Conservation (phyloP, 768 basidiomycete species). For the Phaffia australis region DNA sequence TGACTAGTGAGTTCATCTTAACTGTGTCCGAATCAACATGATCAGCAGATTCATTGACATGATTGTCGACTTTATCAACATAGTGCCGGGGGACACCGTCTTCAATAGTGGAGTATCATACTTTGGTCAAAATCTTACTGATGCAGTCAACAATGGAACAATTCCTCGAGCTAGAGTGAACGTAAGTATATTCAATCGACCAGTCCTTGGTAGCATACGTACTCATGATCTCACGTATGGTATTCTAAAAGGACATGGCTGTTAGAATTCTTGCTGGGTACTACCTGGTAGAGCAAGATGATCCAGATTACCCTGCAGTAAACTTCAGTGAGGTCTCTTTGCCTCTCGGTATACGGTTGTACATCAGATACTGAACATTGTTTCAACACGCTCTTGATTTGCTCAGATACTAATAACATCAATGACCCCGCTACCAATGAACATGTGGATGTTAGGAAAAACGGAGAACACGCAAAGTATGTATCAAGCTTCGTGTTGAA, state of each 20-base stretch:
- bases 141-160: constrained; percentile 58
- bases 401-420: constrained; percentile 2
- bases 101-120: constrained; percentile 38
- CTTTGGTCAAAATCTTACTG: constrained; percentile 58
- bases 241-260: constrained; percentile 47
- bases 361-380: no score
- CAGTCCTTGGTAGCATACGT: neutral
- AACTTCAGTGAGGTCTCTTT: constrained; percentile 45
- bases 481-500: neutral
- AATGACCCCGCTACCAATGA: constrained; percentile 28
- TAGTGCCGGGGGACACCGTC: constrained; percentile 34
- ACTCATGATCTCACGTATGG: constrained; percentile 15
- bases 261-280: constrained; percentile 53
- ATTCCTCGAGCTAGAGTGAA: constrained; percentile 44
- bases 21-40: neutral
- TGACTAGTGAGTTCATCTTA: constrained; percentile 30
- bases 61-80: neutral
- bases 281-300: constrained; percentile 37
- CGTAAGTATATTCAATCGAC: constrained; percentile 2
- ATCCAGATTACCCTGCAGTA: constrained; percentile 49
- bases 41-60: neutral
- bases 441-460: constrained; percentile 50
- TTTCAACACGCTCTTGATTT: no score
- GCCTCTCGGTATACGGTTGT: neutral
- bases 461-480: constrained; percentile 37